A percentile compares a stretch with the other conserved stretches of the same genome.
Conservation (phyloP, 2,329 filamentous ascomycete genomes). For the Hymenoscyphus infarciens region DNA sequence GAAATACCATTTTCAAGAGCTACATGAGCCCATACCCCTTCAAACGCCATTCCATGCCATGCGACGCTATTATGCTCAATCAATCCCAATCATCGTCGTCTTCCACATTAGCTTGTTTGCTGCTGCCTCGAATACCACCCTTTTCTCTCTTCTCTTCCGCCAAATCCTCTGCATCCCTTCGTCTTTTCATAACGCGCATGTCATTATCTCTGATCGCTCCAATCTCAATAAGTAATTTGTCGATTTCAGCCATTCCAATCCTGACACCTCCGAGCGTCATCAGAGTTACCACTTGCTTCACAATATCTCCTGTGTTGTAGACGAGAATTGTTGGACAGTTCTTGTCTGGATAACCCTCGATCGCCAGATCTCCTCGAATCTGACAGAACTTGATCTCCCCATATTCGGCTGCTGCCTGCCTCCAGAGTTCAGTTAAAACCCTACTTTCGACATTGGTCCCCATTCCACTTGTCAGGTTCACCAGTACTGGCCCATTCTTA, state of each 20-base stretch:
- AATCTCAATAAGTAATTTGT: conserved; percentile 75
- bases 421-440: conserved; percentile 81
- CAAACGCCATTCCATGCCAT: neutral
- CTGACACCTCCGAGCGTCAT: conserved; percentile 70
- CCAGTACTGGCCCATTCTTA: conserved; percentile 63
- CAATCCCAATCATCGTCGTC: conserved; percentile 55
- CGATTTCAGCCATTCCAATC: conserved; percentile 70
- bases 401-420: conserved; percentile 76
- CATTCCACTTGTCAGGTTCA: conserved; percentile 75
- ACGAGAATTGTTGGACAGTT: conserved; percentile 94
- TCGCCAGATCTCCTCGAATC: conserved; percentile 86
- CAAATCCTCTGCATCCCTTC: conserved; percentile 31
- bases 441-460: conserved; percentile 83
- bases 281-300: conserved; percentile 87
- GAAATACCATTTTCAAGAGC: neutral
- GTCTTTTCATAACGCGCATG: conserved; percentile 56
- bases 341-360: conserved; percentile 90
- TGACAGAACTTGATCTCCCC: conserved; percentile 98
- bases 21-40: neutral
- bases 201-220: conserved; percentile 78
- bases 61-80: neutral
- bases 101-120: conserved; percentile 26
- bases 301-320: conserved; percentile 90
- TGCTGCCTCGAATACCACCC: conserved; percentile 30
- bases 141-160: conserved; percentile 33